These are phyloP conservation scores for Eremochloa ophiuroides DNA, from an alignment of 176 grass and related monocot genomes.

Conservation along the genomic window DNA sequence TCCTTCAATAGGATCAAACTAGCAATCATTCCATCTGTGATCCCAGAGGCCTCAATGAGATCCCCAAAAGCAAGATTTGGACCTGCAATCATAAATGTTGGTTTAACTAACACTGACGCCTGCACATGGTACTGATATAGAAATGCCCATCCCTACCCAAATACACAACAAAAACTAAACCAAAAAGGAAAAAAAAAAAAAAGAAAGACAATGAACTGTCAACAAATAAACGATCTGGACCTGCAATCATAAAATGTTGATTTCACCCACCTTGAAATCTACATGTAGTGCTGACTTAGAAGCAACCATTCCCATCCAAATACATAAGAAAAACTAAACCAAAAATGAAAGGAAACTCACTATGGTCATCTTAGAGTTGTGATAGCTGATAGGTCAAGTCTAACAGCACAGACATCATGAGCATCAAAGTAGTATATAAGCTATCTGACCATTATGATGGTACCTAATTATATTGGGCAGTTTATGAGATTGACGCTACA, in stretches of 20 bases:
- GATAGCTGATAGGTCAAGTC: background rate
- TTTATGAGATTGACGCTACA: background rate
- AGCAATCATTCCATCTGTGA: conserved; percentile 88
- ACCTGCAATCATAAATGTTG: conserved; percentile 41
- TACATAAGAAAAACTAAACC: background rate
- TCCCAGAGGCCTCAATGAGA: conserved; percentile 61
- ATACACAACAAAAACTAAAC: background rate
- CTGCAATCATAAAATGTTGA: conserved; percentile 30
- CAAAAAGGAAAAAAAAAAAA: background rate
- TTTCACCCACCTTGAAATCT: background rate
- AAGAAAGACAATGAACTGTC: conserved; percentile 25
- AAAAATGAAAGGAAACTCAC: background rate
- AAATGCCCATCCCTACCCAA: background rate
- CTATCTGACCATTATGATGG: background rate
- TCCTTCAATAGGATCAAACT: conserved; percentile 96
- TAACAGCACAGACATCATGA: background rate
- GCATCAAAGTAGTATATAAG: background rate
- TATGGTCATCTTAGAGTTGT: background rate
- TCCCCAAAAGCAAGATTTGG: conserved; percentile 88
- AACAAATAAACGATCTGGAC: conserved; percentile 72
- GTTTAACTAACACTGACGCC: background rate
- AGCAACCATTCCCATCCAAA: background rate
- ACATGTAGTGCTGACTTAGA: background rate
- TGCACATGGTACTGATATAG: background rate
- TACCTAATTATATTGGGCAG: background rate